Conservation (phyloP, 192 early-diverging fungal species). For the Dissophora ornata region DNA sequence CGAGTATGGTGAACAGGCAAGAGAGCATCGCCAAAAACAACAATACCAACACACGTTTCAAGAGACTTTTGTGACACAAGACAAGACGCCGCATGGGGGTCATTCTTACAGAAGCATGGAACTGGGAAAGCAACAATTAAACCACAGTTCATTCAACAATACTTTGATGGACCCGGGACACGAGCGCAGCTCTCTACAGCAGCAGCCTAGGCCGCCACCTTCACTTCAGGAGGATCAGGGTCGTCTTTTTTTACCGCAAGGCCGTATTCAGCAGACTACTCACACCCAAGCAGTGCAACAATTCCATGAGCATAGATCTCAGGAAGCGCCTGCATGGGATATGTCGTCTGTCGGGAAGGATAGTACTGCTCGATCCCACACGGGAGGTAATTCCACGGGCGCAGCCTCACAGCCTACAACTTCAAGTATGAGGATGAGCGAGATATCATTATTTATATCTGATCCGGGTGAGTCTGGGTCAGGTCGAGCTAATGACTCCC, state of each 20-base stretch:
- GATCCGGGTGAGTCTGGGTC: too few relatives aligned
- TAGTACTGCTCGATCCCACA: neutral
- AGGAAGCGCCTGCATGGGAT: too few relatives aligned
- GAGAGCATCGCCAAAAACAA: neutral
- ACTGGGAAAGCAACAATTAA: slow-evolving; percentile 10
- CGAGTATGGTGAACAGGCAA: too few relatives aligned
- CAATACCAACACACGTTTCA: neutral
- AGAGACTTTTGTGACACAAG: neutral
- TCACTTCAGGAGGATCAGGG: neutral
- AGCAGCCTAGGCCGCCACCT: neutral
- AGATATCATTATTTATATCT: too few relatives aligned
- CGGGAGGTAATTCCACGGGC: too few relatives aligned
- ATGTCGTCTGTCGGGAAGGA: neutral
- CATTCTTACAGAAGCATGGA: neutral
- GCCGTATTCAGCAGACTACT: too few relatives aligned
- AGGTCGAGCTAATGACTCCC: too few relatives aligned
- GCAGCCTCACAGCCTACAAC: too few relatives aligned
- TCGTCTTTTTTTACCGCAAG: too few relatives aligned
- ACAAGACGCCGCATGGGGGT: neutral
- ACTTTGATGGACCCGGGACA: neutral
- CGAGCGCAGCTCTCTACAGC: neutral
- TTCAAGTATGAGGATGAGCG: too few relatives aligned
- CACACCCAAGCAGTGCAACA: too few relatives aligned
- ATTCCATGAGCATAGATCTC: too few relatives aligned
- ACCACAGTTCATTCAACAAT: neutral